A percentile compares a stretch with the other conserved stretches of the same genome.
Conservation (phyloP, 1,139 yeast genomes). For the Neolecta irregularis region DNA sequence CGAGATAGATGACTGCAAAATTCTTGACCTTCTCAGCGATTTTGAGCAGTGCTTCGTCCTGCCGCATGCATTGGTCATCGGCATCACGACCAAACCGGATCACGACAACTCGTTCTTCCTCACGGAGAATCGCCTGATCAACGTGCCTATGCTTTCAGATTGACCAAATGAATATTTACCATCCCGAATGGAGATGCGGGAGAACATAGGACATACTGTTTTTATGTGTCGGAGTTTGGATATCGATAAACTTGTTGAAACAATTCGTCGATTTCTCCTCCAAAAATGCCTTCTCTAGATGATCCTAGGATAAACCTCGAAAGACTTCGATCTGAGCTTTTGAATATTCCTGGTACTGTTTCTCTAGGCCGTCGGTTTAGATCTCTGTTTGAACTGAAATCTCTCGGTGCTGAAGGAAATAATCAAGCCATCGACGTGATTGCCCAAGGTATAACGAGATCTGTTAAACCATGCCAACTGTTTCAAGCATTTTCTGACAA, state of each 20-base stretch:
- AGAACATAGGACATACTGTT: slow-evolving; percentile 30
- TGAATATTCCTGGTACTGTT: slow-evolving; percentile 35
- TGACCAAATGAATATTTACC: slow-evolving; percentile 20
- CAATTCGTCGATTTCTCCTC: neutral
- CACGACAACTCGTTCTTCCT: slow-evolving; percentile 75
- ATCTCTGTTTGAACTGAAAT: slow-evolving; percentile 80
- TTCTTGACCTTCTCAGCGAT: slow-evolving; percentile 73
- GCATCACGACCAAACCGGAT: slow-evolving; percentile 72
- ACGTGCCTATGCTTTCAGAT: slow-evolving; percentile 42
- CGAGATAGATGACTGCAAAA: slow-evolving; percentile 54
- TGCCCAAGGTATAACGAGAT: slow-evolving; percentile 39
- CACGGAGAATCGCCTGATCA: slow-evolving; percentile 80
- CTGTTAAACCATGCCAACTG: neutral
- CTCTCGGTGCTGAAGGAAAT: slow-evolving; percentile 51
- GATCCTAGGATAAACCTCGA: slow-evolving; percentile 7
- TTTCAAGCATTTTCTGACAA: slow-evolving; percentile 41
- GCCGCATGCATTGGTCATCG: slow-evolving; percentile 67
- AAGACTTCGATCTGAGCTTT: slow-evolving; percentile 11
- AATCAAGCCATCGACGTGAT: slow-evolving; percentile 70
- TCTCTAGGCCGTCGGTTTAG: slow-evolving; percentile 78
- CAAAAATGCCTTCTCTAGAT: neutral
- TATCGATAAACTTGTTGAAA: neutral
- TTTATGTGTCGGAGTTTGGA: neutral
- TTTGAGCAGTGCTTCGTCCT: slow-evolving; percentile 72
- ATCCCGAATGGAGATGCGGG: slow-evolving; percentile 79